Percentiles rank a stretch among this genome's conserved stretches.
Evolutionary conservation across 108 stramenopile genomes (phyloP).

Genomic region (Pseudonitzschia pungens): DNA sequence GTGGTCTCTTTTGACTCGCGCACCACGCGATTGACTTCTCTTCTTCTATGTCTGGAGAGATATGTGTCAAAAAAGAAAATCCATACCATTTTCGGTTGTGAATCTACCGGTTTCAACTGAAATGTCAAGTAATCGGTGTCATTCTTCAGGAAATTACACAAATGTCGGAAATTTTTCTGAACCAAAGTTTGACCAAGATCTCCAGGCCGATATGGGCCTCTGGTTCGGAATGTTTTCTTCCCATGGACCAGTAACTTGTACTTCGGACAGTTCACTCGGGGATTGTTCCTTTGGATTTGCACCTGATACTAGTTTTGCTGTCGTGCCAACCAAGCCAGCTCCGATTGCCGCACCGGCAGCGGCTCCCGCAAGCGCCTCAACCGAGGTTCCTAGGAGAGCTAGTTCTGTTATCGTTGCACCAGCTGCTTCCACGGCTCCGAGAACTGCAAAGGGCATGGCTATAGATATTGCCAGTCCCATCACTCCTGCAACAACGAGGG

Average conservation of each 20-base stretch:
- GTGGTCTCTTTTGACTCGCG: too few species aligned
- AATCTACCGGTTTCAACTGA: too few species aligned
- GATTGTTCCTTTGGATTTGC: not conserved
- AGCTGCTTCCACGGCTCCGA: conserved; percentile 29
- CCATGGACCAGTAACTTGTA: not conserved
- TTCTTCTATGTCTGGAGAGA: too few species aligned
- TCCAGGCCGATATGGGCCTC: conserved; percentile 35
- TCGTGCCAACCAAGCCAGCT: conserved; percentile 23
- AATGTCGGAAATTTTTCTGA: not conserved
- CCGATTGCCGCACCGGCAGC: conserved; percentile 25
- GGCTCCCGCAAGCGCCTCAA: conserved; percentile 16
- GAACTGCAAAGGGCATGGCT: conserved; percentile 35
- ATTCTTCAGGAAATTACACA: not conserved
- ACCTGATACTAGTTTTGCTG: conserved; percentile 5
- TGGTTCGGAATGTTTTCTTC: conserved; percentile 3
- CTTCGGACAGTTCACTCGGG: conserved; percentile 1
- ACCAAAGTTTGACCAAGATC: not conserved
- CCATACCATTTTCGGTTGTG: too few species aligned
- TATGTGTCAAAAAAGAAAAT: too few species aligned
- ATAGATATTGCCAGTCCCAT: conserved; percentile 26
- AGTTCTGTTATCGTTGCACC: conserved; percentile 17
- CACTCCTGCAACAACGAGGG: conserved; percentile 9
- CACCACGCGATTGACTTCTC: too few species aligned
- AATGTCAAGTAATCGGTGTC: too few species aligned
- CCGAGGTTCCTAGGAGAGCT: conserved; percentile 22